These are phyloP conservation scores for Amphibolis antarctica DNA, from an alignment of 106 monocot genomes.

Conservation along the genomic window DNA sequence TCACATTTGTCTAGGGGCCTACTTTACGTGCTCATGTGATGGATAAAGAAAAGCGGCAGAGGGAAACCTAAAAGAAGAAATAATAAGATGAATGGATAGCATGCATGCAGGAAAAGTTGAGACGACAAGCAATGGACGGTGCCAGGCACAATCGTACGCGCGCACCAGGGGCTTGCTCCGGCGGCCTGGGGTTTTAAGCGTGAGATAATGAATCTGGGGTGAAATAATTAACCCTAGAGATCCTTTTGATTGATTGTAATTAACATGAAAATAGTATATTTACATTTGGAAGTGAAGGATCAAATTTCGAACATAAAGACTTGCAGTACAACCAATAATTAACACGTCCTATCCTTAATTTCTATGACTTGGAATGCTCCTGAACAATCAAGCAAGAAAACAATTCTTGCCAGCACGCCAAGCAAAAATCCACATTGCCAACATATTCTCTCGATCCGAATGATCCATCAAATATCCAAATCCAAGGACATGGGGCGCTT, in stretches of 20 bases:
- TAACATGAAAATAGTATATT: not conserved
- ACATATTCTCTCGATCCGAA: no score
- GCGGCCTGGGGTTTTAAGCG: no score
- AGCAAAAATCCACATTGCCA: no score
- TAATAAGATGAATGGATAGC: not conserved
- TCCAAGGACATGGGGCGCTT: conserved; percentile 9
- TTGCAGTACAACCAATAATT: no score
- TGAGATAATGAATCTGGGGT: no score
- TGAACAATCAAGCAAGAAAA: no score
- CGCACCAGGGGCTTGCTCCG: no score
- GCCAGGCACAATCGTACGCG: not conserved
- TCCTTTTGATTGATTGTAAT: not conserved
- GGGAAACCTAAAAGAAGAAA: not conserved
- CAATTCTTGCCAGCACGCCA: no score
- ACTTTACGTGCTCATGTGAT: not conserved
- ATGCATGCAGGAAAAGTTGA: not conserved
- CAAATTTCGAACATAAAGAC: not conserved
- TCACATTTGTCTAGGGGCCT: not conserved
- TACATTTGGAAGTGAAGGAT: not conserved
- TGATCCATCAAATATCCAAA: conserved; percentile 6
- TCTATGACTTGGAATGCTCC: no score
- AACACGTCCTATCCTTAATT: no score
- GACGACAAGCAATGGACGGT: not conserved
- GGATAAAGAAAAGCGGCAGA: not conserved
- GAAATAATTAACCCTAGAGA: no score